Percentiles rank a stretch among this genome's conserved stretches.
phyloP scores from a whole-genome alignment of 2,329 filamentous ascomycete species.

The Apiospora koreana region DNA sequence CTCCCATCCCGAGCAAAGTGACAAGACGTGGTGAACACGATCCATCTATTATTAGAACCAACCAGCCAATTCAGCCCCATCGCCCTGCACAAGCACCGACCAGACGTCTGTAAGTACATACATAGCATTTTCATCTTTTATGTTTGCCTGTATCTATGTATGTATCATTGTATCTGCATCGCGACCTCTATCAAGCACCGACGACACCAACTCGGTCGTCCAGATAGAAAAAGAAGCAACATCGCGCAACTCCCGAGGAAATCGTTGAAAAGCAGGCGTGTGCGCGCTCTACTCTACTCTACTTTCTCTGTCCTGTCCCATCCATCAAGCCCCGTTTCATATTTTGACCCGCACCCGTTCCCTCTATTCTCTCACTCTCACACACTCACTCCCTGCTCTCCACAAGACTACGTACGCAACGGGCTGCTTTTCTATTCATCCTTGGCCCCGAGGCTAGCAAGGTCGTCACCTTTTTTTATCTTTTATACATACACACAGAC shows the following conservation, averaged over 20 bases:
- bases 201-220: slow-evolving; percentile 7
- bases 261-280: slow-evolving; percentile 10
- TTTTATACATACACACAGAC: not conserved
- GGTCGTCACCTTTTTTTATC: slow-evolving; percentile 1
- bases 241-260: not conserved
- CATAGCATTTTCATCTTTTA: not conserved
- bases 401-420: slow-evolving; percentile 5
- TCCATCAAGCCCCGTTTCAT: slow-evolving; percentile 23
- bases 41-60: slow-evolving; percentile 55
- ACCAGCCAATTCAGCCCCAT: slow-evolving; percentile 53
- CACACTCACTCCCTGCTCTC: slow-evolving; percentile 9
- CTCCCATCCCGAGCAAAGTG: slow-evolving; percentile 10
- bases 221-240: not conserved
- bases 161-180: slow-evolving; percentile 27
- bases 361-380: slow-evolving; percentile 15
- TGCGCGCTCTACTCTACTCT: not conserved
- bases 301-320: not conserved
- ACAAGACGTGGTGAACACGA: slow-evolving; percentile 40
- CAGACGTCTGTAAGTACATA: slow-evolving; percentile 19
- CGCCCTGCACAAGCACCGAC: slow-evolving; percentile 37
- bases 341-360: slow-evolving; percentile 21
- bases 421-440: slow-evolving; percentile 7
- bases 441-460: slow-evolving; percentile 8
- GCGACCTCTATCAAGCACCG: not conserved
- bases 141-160: slow-evolving; percentile 2